A percentile compares a stretch with the other conserved stretches of the same genome.
phyloP scores from a whole-genome alignment of 768 basidiomycete species.

The Phaffia australis region DNA sequence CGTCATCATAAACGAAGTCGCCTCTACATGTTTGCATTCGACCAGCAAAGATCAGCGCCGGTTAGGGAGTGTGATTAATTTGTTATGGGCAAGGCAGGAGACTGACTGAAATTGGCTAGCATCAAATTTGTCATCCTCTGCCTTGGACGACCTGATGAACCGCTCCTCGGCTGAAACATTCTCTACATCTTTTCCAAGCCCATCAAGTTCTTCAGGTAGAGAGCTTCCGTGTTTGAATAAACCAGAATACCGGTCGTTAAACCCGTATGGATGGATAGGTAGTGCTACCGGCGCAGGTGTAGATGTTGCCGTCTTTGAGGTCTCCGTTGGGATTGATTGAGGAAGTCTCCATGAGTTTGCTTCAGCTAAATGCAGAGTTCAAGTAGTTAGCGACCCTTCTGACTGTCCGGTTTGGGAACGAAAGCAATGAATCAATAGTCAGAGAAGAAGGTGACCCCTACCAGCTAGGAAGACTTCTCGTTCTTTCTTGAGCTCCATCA shows the following conservation, averaged over 20 bases:
- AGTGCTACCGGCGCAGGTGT: slow-evolving; percentile 34
- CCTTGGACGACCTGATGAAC: slow-evolving; percentile 46
- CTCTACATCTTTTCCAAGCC: slow-evolving; percentile 61
- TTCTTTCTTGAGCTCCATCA: slow-evolving; percentile 48
- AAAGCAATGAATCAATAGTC: background rate
- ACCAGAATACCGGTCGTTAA: slow-evolving; percentile 60
- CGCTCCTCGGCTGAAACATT: slow-evolving; percentile 47
- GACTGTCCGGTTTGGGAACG: background rate
- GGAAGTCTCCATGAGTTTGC: slow-evolving; percentile 69
- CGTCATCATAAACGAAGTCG: slow-evolving; percentile 65
- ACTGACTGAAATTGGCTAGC: slow-evolving; percentile 72
- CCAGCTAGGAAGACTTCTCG: slow-evolving; percentile 50
- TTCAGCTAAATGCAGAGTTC: slow-evolving; percentile 45
- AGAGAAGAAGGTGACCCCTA: slow-evolving; percentile 28
- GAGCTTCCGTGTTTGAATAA: slow-evolving; percentile 64
- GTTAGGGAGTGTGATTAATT: slow-evolving; percentile 21
- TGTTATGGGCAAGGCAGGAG: slow-evolving; percentile 2
- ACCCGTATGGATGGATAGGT: slow-evolving; percentile 55
- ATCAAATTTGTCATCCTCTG: slow-evolving; percentile 70
- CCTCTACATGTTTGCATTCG: slow-evolving; percentile 46
- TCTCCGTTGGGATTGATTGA: slow-evolving; percentile 47
- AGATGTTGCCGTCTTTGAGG: background rate
- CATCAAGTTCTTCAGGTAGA: slow-evolving; percentile 70
- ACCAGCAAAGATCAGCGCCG: background rate
- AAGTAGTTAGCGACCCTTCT: slow-evolving; percentile 9